phyloP scores from a whole-genome alignment of 192 early-diverging fungal species.

The Entophlyctis luteolus region DNA sequence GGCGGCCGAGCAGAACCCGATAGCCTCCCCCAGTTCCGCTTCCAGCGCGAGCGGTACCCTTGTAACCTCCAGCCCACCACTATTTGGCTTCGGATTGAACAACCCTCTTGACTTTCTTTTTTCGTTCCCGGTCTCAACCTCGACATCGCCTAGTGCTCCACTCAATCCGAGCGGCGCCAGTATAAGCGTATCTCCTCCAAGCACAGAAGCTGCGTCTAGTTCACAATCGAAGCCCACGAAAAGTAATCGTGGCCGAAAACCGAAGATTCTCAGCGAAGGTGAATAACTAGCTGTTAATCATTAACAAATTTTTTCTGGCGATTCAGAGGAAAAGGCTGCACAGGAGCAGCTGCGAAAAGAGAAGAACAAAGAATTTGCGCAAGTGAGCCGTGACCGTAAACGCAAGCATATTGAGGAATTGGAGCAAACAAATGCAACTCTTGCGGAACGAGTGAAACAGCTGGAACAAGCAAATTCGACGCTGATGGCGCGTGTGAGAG shows the following conservation, averaged over 20 bases:
- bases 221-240: not conserved
- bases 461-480: slow-evolving; percentile 9
- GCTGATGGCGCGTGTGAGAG: slow-evolving; percentile 9
- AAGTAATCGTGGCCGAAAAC: not conserved
- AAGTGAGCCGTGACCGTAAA: slow-evolving; percentile 18
- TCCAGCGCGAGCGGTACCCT: not conserved
- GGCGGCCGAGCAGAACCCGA: not conserved
- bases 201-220: not conserved
- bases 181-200: too few relatives aligned
- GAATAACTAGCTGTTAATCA: not conserved
- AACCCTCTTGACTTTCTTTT: slow-evolving; percentile 8
- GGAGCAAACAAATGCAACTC: slow-evolving; percentile 4
- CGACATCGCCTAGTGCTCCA: slow-evolving; percentile 1
- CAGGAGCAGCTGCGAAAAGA: slow-evolving; percentile 7
- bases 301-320: too few relatives aligned
- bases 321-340: slow-evolving; percentile 4
- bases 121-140: not conserved
- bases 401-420: slow-evolving; percentile 25
- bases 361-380: slow-evolving; percentile 22
- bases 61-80: not conserved
- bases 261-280: slow-evolving; percentile 10
- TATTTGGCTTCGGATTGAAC: too few relatives aligned
- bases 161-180: too few relatives aligned
- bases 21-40: not conserved
- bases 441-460: not conserved